Base-by-base conservation (phyloP, 2,329 filamentous ascomycete genomes). In the Allantophomopsis lycopodina region DNA sequence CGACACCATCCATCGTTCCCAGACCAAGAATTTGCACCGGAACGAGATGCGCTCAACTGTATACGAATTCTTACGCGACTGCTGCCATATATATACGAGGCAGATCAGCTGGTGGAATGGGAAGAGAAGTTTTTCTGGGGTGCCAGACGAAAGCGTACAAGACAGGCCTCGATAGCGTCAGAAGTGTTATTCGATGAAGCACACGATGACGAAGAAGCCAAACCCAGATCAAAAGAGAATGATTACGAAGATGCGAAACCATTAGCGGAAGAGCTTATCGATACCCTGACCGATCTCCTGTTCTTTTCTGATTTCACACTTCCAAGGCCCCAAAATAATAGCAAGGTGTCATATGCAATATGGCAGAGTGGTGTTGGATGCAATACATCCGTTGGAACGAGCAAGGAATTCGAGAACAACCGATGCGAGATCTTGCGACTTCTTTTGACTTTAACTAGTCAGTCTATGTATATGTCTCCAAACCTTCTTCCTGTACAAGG, bases 331-430 rank as follows among this genome's bases (percentile, higher is more conserved):
- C 69, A 76, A 12, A 70, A 77, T 41, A 86, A 82, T 54, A 72
- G 73, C 46, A 93, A 91, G 57, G 83, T 95, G 41, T 83, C 81
- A 7, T 94, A 91, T 60, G 82, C 86, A 40, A 96, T 98, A 56
- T 98, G 91, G 91, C 87, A 95, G 63, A 96, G 85, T 55, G 91
- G 91, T 36, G 89, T 98, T 21, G 91, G 91, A 12, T 96, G 89
- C 65, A 94, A 94, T 58, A 84, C 83, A 13, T 76, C 87, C 5
- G 78, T 93, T 50, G 80, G 80, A 8, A 89, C 87, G 3, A 95
- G 80, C 39, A 94, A 86, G 58, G 88, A 96, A 52, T 81, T 85
- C 42, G 91, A 98, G 63, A 93, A 73, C 62, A 95, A 95, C 59
- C 76, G 91, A 43, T 87, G 83, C 48, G 91, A 98, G 61, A 81